phyloP scores from a whole-genome alignment of 2,329 filamentous ascomycete genomes.

The Magnaporthiopsis poae region DNA sequence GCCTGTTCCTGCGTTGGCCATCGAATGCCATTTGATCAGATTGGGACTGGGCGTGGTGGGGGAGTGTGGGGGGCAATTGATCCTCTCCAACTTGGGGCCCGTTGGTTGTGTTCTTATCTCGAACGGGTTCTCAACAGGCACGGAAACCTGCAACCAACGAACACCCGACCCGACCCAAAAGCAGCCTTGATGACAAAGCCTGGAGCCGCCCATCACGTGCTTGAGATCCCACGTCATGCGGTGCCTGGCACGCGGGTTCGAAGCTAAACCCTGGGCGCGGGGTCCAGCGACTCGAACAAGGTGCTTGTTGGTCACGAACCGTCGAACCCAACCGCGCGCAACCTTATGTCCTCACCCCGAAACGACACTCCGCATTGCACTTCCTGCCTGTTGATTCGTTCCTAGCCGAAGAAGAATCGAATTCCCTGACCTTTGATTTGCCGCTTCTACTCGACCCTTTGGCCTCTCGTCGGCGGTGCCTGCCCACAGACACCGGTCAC shows the following conservation, averaged over 20 bases:
- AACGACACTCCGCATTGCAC: background rate
- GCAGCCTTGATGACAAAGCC: background rate
- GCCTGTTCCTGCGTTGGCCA: no score
- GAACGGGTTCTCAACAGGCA: no score
- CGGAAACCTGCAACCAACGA: no score
- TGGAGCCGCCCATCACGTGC: background rate
- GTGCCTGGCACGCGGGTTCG: background rate
- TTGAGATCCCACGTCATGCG: background rate
- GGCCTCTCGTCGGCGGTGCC: background rate
- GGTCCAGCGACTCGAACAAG: background rate
- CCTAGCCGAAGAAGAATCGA: no score
- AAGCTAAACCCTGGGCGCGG: background rate
- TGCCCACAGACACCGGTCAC: background rate
- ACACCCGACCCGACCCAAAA: no score
- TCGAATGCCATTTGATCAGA: no score
- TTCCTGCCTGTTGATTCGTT: background rate
- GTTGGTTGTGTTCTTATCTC: no score
- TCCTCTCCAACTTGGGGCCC: no score
- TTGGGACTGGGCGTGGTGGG: no score
- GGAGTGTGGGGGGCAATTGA: no score
- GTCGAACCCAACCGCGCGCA: background rate
- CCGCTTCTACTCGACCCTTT: background rate
- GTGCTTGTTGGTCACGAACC: background rate
- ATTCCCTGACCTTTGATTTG: background rate
- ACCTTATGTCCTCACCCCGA: background rate